These are phyloP conservation scores for Aspergillus taichungensis DNA, from an alignment of 495 filamentous ascomycete genomes.

Conservation along the genomic window DNA sequence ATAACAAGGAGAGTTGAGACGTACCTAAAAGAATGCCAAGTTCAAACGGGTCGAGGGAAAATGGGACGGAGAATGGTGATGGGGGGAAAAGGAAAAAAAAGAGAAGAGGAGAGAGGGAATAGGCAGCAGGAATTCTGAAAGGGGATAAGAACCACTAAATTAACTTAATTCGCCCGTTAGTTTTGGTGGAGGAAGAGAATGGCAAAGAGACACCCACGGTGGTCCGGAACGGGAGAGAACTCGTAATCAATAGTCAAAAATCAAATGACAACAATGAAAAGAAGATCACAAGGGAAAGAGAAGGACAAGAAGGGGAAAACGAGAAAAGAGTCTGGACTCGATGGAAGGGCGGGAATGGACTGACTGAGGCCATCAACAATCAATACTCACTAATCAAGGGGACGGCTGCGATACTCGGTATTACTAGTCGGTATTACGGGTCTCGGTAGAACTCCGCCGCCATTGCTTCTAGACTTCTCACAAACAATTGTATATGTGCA, in stretches of 20 bases:
- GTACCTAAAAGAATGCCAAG: slow-evolving; percentile 18
- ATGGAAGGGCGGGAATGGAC: not conserved
- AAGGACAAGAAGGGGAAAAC: not conserved
- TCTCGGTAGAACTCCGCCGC: no score
- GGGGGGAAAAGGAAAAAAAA: slow-evolving; percentile 2
- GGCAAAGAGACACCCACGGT: not conserved
- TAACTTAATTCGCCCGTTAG: no score
- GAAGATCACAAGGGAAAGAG: slow-evolving; percentile 1
- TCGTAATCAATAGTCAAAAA: not conserved
- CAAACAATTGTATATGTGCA: no score
- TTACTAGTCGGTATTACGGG: slow-evolving; percentile 3
- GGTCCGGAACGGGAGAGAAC: not conserved
- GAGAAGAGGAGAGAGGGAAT: slow-evolving; percentile 12
- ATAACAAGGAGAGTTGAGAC: slow-evolving; percentile 7
- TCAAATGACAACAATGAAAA: slow-evolving; percentile 2
- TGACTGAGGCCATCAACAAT: not conserved
- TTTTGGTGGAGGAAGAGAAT: not conserved
- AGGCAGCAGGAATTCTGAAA: slow-evolving; percentile 14
- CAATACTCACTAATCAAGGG: slow-evolving; percentile 1
- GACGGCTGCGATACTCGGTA: not conserved
- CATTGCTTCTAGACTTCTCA: no score
- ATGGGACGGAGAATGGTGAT: not conserved
- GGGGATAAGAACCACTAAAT: no score
- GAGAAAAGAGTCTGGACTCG: not conserved
- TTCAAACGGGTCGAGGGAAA: slow-evolving; percentile 4